Evolutionary conservation across 2,329 filamentous ascomycete species (phyloP).

Genomic region (Thielaviopsis euricoi): DNA sequence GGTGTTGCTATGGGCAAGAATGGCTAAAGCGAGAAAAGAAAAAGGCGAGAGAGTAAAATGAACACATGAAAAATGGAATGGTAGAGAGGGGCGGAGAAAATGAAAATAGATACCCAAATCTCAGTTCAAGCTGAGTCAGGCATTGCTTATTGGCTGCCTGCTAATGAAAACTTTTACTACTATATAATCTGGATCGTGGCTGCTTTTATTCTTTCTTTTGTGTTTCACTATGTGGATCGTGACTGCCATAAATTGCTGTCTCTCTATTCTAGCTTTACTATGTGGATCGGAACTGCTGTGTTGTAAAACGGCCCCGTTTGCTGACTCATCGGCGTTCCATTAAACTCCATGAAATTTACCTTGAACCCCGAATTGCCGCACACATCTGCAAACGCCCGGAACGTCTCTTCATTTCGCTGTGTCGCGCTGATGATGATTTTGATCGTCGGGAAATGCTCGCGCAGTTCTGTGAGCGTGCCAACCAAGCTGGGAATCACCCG

Average conservation of each 20-base stretch:
- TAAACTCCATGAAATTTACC: slow-evolving; percentile 28
- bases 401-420: slow-evolving; percentile 54
- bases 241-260: neutral
- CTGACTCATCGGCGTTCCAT: slow-evolving; percentile 20
- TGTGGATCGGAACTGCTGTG: slow-evolving; percentile 40
- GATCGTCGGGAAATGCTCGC: slow-evolving; percentile 36
- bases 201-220: neutral
- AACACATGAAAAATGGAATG: no score
- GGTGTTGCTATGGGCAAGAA: slow-evolving; percentile 38
- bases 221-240: neutral
- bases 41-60: no score
- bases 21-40: slow-evolving; percentile 6
- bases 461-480: slow-evolving; percentile 45
- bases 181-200: no score
- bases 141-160: neutral
- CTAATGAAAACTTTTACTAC: neutral
- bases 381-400: slow-evolving; percentile 42
- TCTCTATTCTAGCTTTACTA: slow-evolving; percentile 18
- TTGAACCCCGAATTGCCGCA: slow-evolving; percentile 33
- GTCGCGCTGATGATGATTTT: slow-evolving; percentile 53
- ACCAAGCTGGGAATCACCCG: slow-evolving; percentile 46
- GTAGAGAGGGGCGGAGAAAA: neutral
- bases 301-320: slow-evolving; percentile 51
- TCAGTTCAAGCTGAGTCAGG: neutral
- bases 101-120: neutral